Evolutionary conservation across 116 monocot species (phyloP), one percentile per base, ranked within the genome.

Genomic region (Zostera marina): DNA sequence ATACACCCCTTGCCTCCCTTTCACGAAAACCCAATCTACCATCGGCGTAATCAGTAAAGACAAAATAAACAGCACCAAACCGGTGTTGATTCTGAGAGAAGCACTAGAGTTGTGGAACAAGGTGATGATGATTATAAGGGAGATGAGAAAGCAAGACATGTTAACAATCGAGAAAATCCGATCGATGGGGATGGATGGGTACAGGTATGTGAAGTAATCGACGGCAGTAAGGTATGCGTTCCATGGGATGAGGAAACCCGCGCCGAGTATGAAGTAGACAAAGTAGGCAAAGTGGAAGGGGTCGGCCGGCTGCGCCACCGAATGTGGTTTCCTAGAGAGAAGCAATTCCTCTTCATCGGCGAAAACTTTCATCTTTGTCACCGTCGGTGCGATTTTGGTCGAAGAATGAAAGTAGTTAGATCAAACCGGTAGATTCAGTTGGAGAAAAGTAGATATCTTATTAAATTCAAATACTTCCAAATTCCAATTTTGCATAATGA

Each of bases 161-260:
- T 92, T 86, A 24, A 70, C 53, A 46, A 92, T 77, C 64, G 91
- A 66, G 78, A 85, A 92, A 75, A 83, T 69, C 39, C 91, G 83
- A 67, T 92, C 86, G 40, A 92, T 70, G 20, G 85, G 56, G 52
- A 54, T 59, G 22, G 24, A 32, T 14, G 91, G 91, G 76, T 92
- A 92, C 53, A 92, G 77, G 79, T 78, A 92, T 68, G 77, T 20
- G 82, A 92, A 92, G 76, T 92, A 92, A 66, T 92, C 83, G 64
- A 92, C 81, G 47, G 86, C 86, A 25, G 83, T 92, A 69, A 71
- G 64, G 71, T 64, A 71, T 22, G 71, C 52, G 59, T 71, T 71
- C 71, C 71, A 65, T 12, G 71, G 71, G 64, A 71, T 48, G 58
- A 71, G 71, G 64, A 59, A 71, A 3, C 71, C 71, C 43, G 71